Percentiles rank a stretch among this genome's conserved stretches.
Conservation (phyloP, 495 filamentous ascomycete species). For the Aspergillus avenaceus region DNA sequence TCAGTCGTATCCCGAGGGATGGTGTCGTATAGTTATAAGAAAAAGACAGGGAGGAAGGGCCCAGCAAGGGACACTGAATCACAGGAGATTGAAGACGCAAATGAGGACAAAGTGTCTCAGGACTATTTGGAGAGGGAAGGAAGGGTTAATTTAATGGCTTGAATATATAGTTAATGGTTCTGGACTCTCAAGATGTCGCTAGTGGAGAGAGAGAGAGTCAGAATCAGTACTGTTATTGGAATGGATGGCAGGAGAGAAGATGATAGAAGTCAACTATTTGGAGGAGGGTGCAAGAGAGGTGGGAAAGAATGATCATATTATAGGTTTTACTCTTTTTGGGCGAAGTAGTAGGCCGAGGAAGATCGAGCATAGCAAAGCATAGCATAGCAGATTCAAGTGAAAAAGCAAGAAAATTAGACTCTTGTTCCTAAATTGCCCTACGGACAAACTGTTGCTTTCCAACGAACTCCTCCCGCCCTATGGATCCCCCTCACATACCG, state of each 20-base stretch:
- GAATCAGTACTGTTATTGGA: background rate
- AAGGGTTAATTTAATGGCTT: conserved; percentile 1
- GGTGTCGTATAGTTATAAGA: conserved; percentile 16
- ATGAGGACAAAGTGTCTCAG: conserved; percentile 18
- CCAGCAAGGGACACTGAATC: conserved; percentile 24
- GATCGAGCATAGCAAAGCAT: background rate
- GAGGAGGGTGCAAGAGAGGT: background rate
- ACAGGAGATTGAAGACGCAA: conserved; percentile 11
- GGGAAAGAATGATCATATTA: background rate
- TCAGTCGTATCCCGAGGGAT: conserved; percentile 29
- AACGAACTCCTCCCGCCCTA: background rate
- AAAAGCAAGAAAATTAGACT: background rate
- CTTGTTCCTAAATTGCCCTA: conserved; percentile 1
- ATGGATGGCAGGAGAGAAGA: background rate
- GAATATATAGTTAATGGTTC: background rate
- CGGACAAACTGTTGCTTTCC: background rate
- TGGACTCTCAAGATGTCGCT: background rate
- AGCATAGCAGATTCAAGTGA: background rate
- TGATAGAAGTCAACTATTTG: background rate
- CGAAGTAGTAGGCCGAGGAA: background rate
- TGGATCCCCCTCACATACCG: background rate
- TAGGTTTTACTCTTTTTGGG: conserved; percentile 1
- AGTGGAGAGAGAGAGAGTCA: background rate
- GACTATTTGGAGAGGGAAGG: conserved; percentile 6
- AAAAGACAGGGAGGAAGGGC: conserved; percentile 14